A percentile compares a stretch with the other conserved stretches of the same genome.
phyloP scores from a whole-genome alignment of 495 filamentous ascomycete genomes.

The Neurospora hispaniola region DNA sequence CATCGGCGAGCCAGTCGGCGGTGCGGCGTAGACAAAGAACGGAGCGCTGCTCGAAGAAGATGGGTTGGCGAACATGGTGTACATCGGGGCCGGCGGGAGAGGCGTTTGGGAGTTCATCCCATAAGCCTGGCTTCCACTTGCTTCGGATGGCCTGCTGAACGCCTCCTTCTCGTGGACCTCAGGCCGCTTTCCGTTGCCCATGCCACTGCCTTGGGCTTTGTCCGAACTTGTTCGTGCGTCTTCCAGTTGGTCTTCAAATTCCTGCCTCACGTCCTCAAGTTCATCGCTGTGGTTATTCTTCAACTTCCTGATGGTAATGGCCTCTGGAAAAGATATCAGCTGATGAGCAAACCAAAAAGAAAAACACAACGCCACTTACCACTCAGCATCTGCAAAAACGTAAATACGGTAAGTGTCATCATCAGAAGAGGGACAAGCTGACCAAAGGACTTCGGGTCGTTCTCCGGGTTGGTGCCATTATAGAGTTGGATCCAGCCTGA shows the following conservation, averaged over 20 bases:
- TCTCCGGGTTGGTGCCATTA: conserved; percentile 14
- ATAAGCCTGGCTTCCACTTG: not conserved
- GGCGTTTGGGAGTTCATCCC: not conserved
- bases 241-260: not conserved
- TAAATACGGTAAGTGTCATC: conserved; percentile 21
- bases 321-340: not conserved
- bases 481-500: conserved; percentile 21
- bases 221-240: not conserved
- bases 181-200: not conserved
- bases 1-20: not conserved
- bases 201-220: not conserved
- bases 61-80: not conserved
- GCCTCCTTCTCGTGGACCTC: not conserved
- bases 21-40: not conserved
- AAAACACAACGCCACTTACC: conserved; percentile 10
- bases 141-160: not conserved
- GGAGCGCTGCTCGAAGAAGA: not conserved
- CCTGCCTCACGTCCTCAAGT: not conserved
- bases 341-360: not conserved
- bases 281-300: not conserved
- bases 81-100: not conserved
- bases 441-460: conserved; percentile 25
- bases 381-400: conserved; percentile 21
- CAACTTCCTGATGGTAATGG: not conserved
- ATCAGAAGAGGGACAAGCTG: conserved; percentile 26